Evolutionary conservation across 371 early-diverging fungal genomes (phyloP).

Genomic region (Saksenaea oblongispora): DNA sequence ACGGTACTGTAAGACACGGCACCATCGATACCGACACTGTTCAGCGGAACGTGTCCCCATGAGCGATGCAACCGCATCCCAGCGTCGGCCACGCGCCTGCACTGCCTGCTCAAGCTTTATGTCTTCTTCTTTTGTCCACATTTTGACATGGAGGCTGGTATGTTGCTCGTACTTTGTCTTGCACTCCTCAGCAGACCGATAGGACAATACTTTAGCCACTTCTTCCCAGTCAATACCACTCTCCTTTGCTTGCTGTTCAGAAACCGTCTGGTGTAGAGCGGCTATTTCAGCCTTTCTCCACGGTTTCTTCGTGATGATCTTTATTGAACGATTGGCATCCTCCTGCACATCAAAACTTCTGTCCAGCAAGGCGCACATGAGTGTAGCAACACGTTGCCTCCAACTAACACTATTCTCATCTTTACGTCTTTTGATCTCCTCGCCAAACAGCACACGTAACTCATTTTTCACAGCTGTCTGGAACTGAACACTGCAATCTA

Average conservation of each 20-base stretch:
- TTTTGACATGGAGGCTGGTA: not conserved
- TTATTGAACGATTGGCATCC: not conserved
- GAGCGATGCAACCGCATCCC: slow-evolving; percentile 17
- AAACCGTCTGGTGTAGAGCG: not conserved
- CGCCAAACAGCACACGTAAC: slow-evolving; percentile 13
- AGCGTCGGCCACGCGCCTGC: slow-evolving; percentile 9
- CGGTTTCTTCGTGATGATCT: not conserved
- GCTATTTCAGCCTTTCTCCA: not conserved
- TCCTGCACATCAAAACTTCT: not conserved
- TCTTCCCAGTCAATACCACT: not conserved
- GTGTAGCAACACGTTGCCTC: slow-evolving; percentile 21
- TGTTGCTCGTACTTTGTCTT: not conserved
- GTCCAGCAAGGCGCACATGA: slow-evolving; percentile 21
- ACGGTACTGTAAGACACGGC: slow-evolving; percentile 7
- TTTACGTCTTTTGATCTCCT: slow-evolving; percentile 8
- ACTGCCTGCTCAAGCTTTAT: slow-evolving; percentile 14
- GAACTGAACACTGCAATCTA: slow-evolving; percentile 22
- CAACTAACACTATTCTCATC: slow-evolving; percentile 22
- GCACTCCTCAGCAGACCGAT: not conserved
- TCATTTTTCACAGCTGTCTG: slow-evolving; percentile 14
- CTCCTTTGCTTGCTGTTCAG: not conserved
- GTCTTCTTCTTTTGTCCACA: slow-evolving; percentile 38
- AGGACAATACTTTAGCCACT: not conserved
- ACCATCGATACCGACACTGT: slow-evolving; percentile 33
- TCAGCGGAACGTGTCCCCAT: slow-evolving; percentile 3